Conservation (phyloP, 768 basidiomycete genomes). For the Hysterangium stoloniferum region DNA sequence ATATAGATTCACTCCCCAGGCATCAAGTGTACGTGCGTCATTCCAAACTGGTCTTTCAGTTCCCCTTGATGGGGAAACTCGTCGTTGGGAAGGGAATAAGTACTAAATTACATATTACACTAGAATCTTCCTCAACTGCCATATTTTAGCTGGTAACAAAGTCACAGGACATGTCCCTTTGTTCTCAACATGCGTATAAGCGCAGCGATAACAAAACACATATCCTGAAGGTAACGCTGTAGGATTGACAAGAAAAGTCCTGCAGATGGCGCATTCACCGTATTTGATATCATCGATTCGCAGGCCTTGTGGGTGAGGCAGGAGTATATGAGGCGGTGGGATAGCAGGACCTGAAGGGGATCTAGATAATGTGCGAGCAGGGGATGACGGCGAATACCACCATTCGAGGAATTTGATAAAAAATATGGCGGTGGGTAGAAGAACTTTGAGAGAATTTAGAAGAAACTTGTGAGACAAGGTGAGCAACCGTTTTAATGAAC, state of each 20-base stretch:
- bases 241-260: constrained; percentile 66
- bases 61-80: neutral
- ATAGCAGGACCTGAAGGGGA: constrained; percentile 58
- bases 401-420: constrained; percentile 96
- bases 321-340: constrained; percentile 69
- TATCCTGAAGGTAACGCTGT: constrained; percentile 89
- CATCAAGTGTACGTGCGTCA: neutral
- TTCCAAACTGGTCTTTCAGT: neutral
- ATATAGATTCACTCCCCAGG: no score
- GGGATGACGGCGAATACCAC: constrained; percentile 97
- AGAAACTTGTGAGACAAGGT: constrained; percentile 50
- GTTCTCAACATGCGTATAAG: constrained; percentile 73
- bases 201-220: constrained; percentile 92
- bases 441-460: constrained; percentile 69
- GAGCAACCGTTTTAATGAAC: constrained; percentile 37
- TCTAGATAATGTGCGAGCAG: constrained; percentile 61
- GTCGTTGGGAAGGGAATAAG: neutral
- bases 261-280: constrained; percentile 84
- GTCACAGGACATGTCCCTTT: constrained; percentile 83
- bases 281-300: constrained; percentile 55
- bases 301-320: constrained; percentile 66
- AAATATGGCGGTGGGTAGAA: constrained; percentile 86
- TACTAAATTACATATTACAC: constrained; percentile 35
- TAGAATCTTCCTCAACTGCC: constrained; percentile 84
- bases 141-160: constrained; percentile 60